phyloP scores from a whole-genome alignment of 306 rosid genomes.

The Lotus japonicus region DNA sequence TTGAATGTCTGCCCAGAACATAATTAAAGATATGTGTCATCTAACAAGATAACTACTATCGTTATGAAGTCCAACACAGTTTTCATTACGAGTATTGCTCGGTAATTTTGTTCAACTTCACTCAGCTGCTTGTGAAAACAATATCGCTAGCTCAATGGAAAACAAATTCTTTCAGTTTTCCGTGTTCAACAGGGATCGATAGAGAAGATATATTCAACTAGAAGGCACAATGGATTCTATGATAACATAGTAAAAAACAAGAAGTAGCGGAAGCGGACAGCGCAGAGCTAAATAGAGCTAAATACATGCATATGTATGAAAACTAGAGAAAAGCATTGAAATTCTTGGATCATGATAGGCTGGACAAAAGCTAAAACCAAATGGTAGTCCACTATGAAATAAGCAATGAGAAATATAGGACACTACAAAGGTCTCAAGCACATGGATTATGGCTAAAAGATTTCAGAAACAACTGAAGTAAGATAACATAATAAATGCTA shows the following conservation, averaged over 20 bases:
- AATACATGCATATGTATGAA: neutral
- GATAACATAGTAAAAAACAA: neutral
- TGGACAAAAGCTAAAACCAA: neutral
- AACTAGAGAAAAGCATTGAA: neutral
- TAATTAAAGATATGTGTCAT: constrained; percentile 11
- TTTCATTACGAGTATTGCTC: constrained; percentile 8
- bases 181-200: neutral
- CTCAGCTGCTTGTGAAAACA: constrained; percentile 13
- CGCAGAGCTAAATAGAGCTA: neutral
- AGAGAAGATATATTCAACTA: constrained; percentile 8
- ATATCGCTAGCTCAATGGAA: constrained; percentile 2
- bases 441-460: neutral
- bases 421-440: constrained; percentile 2
- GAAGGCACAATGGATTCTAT: neutral
- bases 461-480: neutral
- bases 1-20: constrained; percentile 72
- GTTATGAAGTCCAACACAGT: constrained; percentile 1
- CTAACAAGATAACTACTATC: constrained; percentile 10
- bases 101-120: neutral
- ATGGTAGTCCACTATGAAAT: no score
- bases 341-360: neutral
- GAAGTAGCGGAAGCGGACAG: neutral
- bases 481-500: neutral
- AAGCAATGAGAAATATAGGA: neutral
- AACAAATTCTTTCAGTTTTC: constrained; percentile 2